Percentiles rank a stretch among this genome's conserved stretches.
These are phyloP conservation scores for Diversispora epigaea DNA, from an alignment of 192 early-diverging fungal species.

Conservation along the genomic window DNA sequence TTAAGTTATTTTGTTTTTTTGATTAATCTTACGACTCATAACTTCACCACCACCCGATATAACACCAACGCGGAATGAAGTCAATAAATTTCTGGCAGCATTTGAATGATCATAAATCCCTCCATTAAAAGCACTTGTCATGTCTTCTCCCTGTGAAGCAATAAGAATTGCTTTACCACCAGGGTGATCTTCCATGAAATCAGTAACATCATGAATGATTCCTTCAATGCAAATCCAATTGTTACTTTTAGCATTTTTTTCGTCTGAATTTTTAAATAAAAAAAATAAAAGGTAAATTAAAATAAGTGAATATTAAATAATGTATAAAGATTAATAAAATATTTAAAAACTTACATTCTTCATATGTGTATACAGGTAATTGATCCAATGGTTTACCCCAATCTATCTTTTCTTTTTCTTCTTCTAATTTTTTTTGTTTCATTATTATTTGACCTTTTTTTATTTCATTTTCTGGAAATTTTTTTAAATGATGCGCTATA, in stretches of 20 bases:
- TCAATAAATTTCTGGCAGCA: slow-evolving; percentile 87
- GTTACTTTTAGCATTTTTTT: slow-evolving; percentile 57
- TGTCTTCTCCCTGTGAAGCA: slow-evolving; percentile 80
- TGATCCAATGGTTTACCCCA: slow-evolving; percentile 74
- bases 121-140: slow-evolving; percentile 91
- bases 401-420: slow-evolving; percentile 59
- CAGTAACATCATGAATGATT: slow-evolving; percentile 78
- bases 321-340: background rate
- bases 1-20: background rate
- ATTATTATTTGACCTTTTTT: slow-evolving; percentile 78
- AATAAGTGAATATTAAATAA: background rate
- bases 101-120: slow-evolving; percentile 93
- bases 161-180: slow-evolving; percentile 81
- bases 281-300: background rate
- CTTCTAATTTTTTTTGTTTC: slow-evolving; percentile 78
- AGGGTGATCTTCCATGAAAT: slow-evolving; percentile 89
- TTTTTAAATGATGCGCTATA: slow-evolving; percentile 74
- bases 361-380: slow-evolving; percentile 68
- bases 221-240: slow-evolving; percentile 84
- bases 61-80: slow-evolving; percentile 72
- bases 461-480: slow-evolving; percentile 80
- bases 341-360: slow-evolving; percentile 53
- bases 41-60: slow-evolving; percentile 54
- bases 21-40: slow-evolving; percentile 42
- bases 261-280: background rate